Evolutionary conservation across 2,329 filamentous ascomycete species (phyloP), one percentile per base, ranked within the genome.

Genomic region (Penicillium sp.): DNA sequence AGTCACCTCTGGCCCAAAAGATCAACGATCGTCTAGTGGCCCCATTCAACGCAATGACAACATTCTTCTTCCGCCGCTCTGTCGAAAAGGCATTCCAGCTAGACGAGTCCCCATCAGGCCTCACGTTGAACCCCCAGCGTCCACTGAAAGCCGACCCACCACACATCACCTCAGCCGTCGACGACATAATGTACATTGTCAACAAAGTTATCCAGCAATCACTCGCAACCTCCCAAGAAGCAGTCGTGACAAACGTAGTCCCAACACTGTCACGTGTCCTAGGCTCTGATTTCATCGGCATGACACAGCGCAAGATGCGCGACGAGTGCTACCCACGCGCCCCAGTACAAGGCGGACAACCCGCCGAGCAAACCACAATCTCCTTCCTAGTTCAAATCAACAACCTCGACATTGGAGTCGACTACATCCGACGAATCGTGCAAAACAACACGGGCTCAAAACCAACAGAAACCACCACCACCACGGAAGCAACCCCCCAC

Each of bases 141-240:
- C 81, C 88, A 4, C 80, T 96, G 42, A 85, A 88, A 50, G 84
- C 87, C 56, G 91, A 92, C 65, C 84, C 91, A 3, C 94, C 94
- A 0, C 95, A 90, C 69, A 96, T 99, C 66, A 93, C 94, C 42
- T 92, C 92, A 2, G 92, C 93, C 0, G 92, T 99, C 9, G 94
- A 99, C 77, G 94, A 97, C 76, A 92, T 97, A 69, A 97, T 99
- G 93, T 99, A 97, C 75, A 97, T 99, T 66, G 90, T 96, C 70
- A 96, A 95, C 70, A 88, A 93, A 49, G 89, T 97, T 34, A 81
- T 97, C 8, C 89, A 95, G 61, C 88, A 93, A 62, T 89, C 91
- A 0, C 80, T 97, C 22, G 88, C 90, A 0, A 97, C 95, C 0
- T 90, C 89, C 2, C 92, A 97, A 70, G 82, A 87, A 63, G 82